Evolutionary conservation across 352 stramenopile genomes (phyloP).

Genomic region (Phytophthora foliorum): DNA sequence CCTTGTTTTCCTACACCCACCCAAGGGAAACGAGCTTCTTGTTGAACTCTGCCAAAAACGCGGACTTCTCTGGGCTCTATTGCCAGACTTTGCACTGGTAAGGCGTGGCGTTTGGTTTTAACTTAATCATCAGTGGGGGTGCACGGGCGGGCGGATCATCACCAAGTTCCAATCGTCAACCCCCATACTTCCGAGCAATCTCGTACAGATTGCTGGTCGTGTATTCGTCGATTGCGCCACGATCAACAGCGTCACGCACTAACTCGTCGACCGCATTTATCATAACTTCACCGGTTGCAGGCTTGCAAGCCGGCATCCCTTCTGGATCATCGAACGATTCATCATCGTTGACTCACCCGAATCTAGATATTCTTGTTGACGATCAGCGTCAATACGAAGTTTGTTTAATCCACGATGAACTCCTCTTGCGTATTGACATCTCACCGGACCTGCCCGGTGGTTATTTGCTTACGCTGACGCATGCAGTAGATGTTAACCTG

Average conservation of each 20-base stretch:
- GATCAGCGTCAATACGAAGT: conserved; percentile 14
- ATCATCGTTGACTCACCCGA: neutral
- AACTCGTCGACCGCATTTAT: conserved; percentile 5
- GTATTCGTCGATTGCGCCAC: conserved; percentile 7
- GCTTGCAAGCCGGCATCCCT: neutral
- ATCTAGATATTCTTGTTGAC: conserved; percentile 12
- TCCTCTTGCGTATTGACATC: too few species aligned
- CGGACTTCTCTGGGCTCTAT: conserved; percentile 10
- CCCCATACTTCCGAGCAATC: neutral
- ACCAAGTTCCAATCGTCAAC: conserved; percentile 4
- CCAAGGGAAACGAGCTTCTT: conserved; percentile 4
- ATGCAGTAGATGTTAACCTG: too few species aligned
- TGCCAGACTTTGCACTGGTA: conserved; percentile 18
- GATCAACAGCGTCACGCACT: conserved; percentile 7
- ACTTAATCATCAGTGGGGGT: conserved; percentile 3
- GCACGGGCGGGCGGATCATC: conserved; percentile 8
- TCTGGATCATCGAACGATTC: conserved; percentile 5
- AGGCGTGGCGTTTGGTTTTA: neutral
- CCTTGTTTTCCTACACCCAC: conserved; percentile 14
- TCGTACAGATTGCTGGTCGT: conserved; percentile 1
- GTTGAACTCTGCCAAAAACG: conserved; percentile 3
- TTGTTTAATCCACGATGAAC: conserved; percentile 6
- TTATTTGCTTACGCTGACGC: too few species aligned
- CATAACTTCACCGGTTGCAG: neutral
- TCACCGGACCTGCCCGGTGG: conserved; percentile 3